Base-by-base conservation (phyloP, 2,329 filamentous ascomycete genomes). In the Pyrenophora teres region DNA sequence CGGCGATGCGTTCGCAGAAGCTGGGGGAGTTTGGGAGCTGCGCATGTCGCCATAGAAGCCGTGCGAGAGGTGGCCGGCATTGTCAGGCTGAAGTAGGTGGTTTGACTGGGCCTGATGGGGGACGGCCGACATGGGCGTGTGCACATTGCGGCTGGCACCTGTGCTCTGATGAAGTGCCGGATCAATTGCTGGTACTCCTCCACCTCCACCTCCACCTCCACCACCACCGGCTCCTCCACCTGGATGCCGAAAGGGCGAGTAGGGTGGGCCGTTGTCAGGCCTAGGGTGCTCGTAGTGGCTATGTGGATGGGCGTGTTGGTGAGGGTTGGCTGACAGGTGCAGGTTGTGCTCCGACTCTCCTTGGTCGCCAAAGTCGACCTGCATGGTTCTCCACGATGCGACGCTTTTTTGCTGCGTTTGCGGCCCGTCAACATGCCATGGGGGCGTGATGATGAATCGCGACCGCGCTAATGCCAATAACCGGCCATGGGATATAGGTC, bases 21-120 rank as follows among this genome's bases (percentile, higher is more conserved):
- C 68, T 13, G 72, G 68, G 40, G 73, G 71, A 9, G 72, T 73
- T 53, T 65, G 64, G 27, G 72, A 71, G 56, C 40, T 64, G 60
- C 69, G 72, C 67, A 73, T 72, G 61, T 73, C 70, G 59, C 64
- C 69, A 59, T 74, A 73, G 64, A 72, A 74, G 62, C 58, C 47
- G 60, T 72, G 69, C 25, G 63, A 27, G 46, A 71, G 63, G 51
- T 73, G 69, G 16, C 57, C 46, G 57, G 67, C 68, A 73, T 70
- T 65, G 58, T 70, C 66, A 31, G 70, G 62, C 62, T 69, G 69
- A 42, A 72, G 65, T 38, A 73, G 69, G 53, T 72, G 68, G 59
- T 57, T 60, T 44, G 59, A 56, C 38, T 63, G 43, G 42, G 67
- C 48, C 37, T 64, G 62, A 50, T 70, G 69, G 45, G 61, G 36